Base-by-base conservation (phyloP, 208 protist species). In the Wallacemonas collosoma region DNA sequence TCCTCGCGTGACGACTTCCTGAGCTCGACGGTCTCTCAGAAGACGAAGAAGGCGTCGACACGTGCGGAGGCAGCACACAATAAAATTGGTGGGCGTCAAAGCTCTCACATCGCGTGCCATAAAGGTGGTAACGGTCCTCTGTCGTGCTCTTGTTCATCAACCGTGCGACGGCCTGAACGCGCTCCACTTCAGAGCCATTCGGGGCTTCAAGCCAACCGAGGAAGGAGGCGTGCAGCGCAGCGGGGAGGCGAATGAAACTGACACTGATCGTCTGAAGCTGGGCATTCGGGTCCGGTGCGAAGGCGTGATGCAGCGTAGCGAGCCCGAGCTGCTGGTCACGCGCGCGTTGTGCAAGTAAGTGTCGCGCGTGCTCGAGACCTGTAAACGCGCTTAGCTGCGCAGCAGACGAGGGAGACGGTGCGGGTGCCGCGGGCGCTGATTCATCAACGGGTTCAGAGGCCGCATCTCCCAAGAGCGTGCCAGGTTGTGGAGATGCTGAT, bases 271-370 rank as follows among this genome's bases (percentile, higher is more conserved):
- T 79, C n/a, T 81, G 64, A 38, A 86, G 65, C 56, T 93, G 83
- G 60, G 79, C 77, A 5, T 65, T 75, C 45, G 83, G 66, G 62
- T 92, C 77, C 17, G 81, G 73, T 3, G 76, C 56, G 62, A 88
- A 87, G 1, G 78, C 80, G 63, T 91, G 85, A 43, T 81, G 68
- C 55, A 92, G 75, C 2, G 84, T 78, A n/a, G 73, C 71, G 38
- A 95, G 71, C 5, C 87, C 87, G 26, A 92, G 75, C 75, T 93
- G 90, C 68, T 95, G 83, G 35, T 78, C 54, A 3, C 55, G 56
- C 1, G 83, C 83, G 2, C 80, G 58, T 3, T 61, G 57, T 36
- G 62, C 51, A 12, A 87, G 62, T 40, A 12, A n/a, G 38, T 47
- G 14, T 3, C 53, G 50, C 2, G 64, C 64, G 26, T 69, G 38